phyloP scores from a whole-genome alignment of 2,329 filamentous ascomycete genomes.

The Talaromyces marneffei region DNA sequence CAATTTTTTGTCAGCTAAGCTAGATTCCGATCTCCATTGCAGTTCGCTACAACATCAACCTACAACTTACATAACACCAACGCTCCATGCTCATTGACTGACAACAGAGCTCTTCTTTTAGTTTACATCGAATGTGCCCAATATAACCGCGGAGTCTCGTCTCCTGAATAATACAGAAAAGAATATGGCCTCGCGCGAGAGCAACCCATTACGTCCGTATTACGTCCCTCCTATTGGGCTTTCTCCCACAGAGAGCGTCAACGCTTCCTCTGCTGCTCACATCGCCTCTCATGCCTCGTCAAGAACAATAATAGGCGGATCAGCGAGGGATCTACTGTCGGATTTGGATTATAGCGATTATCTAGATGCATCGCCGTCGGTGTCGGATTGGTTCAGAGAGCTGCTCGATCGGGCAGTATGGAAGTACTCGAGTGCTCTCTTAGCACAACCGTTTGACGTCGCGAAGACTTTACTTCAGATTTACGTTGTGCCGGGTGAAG shows the following conservation, averaged over 20 bases:
- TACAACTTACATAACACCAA: neutral
- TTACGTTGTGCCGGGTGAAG: constrained; percentile 45
- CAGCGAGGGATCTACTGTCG: constrained; percentile 77
- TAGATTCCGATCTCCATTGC: neutral
- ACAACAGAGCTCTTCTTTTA: neutral
- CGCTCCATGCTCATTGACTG: neutral
- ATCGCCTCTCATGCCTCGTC: constrained; percentile 35
- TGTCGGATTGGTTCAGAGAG: constrained; percentile 67
- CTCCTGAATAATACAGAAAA: neutral
- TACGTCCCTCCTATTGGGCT: constrained; percentile 61
- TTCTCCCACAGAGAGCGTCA: constrained; percentile 38
- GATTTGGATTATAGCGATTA: constrained; percentile 92
- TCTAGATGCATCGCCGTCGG: constrained; percentile 69
- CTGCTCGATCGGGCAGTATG: constrained; percentile 79
- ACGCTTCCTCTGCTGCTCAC: constrained; percentile 32
- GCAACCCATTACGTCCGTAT: constrained; percentile 57
- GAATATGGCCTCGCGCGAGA: constrained; percentile 23
- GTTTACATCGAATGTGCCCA: neutral
- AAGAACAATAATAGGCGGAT: constrained; percentile 49
- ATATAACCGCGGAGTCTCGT: neutral
- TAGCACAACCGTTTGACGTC: constrained; percentile 94
- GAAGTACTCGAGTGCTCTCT: constrained; percentile 83
- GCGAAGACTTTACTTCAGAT: constrained; percentile 90
- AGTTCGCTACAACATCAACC: neutral
- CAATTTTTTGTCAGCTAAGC: neutral